Percentiles rank a stretch among this genome's conserved stretches.
Evolutionary conservation across 2,329 filamentous ascomycete genomes (phyloP).

Genomic region (Phaeophleospora eucalypticola): DNA sequence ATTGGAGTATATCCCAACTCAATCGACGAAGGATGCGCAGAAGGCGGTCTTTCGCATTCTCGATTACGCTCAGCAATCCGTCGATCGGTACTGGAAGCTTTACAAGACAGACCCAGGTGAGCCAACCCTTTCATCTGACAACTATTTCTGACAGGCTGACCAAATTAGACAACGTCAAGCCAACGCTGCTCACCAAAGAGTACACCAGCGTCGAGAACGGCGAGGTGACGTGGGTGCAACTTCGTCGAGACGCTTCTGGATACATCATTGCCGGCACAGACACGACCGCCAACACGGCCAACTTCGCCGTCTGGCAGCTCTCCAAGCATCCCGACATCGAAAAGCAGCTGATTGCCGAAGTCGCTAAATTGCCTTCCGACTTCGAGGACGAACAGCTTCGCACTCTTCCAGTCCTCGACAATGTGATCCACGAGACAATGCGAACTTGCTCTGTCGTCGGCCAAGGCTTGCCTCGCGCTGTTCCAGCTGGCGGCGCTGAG

Average conservation of each 20-base stretch:
- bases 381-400: slow-evolving; percentile 29
- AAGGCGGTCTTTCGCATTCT: not conserved
- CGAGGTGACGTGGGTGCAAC: not conserved
- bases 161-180: slow-evolving; percentile 4
- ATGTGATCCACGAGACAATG: slow-evolving; percentile 38
- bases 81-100: slow-evolving; percentile 1
- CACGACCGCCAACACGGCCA: slow-evolving; percentile 27
- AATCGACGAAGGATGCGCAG: not conserved
- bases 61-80: not conserved
- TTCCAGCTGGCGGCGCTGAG: slow-evolving; percentile 32
- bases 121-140: no score
- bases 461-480: slow-evolving; percentile 33
- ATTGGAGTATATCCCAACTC: not conserved
- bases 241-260: not conserved
- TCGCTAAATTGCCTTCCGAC: slow-evolving; percentile 10
- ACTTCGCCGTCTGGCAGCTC: slow-evolving; percentile 27
- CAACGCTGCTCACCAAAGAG: slow-evolving; percentile 5
- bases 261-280: slow-evolving; percentile 25
- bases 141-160: no score
- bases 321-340: slow-evolving; percentile 17
- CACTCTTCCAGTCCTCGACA: slow-evolving; percentile 31
- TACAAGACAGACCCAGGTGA: no score
- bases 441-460: slow-evolving; percentile 36
- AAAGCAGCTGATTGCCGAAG: slow-evolving; percentile 21
- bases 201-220: slow-evolving; percentile 5